Conservation (phyloP, 73 alveolate genomes). For the Stentor coeruleus region DNA sequence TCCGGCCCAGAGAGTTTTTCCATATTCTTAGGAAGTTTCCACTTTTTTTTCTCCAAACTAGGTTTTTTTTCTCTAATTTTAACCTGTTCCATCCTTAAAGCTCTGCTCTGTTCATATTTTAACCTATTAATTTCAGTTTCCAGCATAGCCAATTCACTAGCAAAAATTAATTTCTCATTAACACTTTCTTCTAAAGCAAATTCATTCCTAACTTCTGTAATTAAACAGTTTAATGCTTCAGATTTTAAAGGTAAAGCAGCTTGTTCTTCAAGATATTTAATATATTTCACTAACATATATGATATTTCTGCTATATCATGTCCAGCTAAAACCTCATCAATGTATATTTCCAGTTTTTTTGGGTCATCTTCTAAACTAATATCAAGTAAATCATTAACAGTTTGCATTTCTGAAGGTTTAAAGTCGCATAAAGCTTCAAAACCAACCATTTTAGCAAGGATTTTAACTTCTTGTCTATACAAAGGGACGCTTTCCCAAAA, state of each 20-base stretch:
- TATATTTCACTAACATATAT: background rate
- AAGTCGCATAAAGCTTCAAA: background rate
- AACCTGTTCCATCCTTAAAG: background rate
- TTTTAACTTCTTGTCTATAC: background rate
- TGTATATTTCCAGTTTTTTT: background rate
- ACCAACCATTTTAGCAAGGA: background rate
- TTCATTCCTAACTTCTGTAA: slow-evolving; percentile 4
- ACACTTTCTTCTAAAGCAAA: background rate
- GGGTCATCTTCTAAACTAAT: background rate
- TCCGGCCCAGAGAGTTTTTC: background rate
- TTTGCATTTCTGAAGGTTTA: slow-evolving; percentile 20
- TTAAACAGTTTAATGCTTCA: background rate
- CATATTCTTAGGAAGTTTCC: slow-evolving; percentile 8
- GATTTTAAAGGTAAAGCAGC: background rate
- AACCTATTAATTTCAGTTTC: background rate
- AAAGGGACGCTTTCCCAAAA: background rate
- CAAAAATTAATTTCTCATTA: background rate
- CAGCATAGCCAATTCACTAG: background rate
- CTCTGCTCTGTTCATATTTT: background rate
- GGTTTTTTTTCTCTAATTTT: background rate
- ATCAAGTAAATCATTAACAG: background rate
- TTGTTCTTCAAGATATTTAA: slow-evolving; percentile 5
- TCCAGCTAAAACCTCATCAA: background rate
- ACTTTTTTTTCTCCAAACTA: background rate
- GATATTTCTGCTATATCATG: slow-evolving; percentile 19